Percentiles rank a stretch among this genome's conserved stretches.
Evolutionary conservation across 495 filamentous ascomycete genomes (phyloP).

Genomic region (Daldinia vernicosa): DNA sequence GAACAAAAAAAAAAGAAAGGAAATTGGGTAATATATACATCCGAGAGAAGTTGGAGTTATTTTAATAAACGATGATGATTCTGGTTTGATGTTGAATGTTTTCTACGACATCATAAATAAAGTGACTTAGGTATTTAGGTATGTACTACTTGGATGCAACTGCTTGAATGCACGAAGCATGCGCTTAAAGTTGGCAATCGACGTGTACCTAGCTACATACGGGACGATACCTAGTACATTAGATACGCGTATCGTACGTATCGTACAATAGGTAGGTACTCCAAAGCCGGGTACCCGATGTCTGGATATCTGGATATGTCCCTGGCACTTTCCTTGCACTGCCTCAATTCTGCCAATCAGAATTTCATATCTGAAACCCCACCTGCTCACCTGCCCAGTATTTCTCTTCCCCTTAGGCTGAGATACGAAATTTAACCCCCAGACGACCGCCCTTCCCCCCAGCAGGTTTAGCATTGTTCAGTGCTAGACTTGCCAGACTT

Average conservation of each 20-base stretch:
- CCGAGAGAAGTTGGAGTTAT: background rate
- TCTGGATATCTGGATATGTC: constrained; percentile 14
- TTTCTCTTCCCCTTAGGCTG: constrained; percentile 29
- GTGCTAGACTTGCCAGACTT: background rate
- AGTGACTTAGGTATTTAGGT: background rate
- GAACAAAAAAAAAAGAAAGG: background rate
- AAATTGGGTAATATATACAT: background rate
- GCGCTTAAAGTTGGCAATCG: constrained; percentile 4
- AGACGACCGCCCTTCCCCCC: constrained; percentile 5
- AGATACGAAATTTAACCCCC: constrained; percentile 27
- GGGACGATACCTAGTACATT: background rate
- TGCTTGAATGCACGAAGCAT: constrained; percentile 1
- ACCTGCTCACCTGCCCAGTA: constrained; percentile 30
- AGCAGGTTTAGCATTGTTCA: constrained; percentile 11
- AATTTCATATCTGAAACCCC: constrained; percentile 38
- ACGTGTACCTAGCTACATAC: background rate
- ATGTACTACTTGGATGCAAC: background rate
- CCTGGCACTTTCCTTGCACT: constrained; percentile 36
- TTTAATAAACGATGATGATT: constrained; percentile 3
- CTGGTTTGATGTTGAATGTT: background rate
- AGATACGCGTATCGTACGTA: constrained; percentile 1
- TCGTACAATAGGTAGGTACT: background rate
- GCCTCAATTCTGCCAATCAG: constrained; percentile 38
- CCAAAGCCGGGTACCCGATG: constrained; percentile 1
- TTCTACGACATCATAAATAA: constrained; percentile 1